Conservation (phyloP, 2,329 filamentous ascomycete species). For the Eurotiales sp. region DNA sequence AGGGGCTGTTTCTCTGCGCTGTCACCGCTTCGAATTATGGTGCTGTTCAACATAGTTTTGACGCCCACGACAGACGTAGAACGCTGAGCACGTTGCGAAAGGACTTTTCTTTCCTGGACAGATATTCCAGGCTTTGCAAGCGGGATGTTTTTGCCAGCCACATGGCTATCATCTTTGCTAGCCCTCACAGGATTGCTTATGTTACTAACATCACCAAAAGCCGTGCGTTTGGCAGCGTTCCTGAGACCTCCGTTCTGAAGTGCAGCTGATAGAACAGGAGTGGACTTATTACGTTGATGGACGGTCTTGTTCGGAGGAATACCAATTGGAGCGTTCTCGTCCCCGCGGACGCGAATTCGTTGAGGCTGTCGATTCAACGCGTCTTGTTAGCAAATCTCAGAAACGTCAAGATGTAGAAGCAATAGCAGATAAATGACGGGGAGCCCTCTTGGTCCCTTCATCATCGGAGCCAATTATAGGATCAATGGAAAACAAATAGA, state of each 20-base stretch:
- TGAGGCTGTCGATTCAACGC: slow-evolving; percentile 56
- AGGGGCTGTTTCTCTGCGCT: slow-evolving; percentile 31
- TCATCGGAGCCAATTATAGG: background rate
- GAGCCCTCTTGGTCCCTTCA: too few species aligned
- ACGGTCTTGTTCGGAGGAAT: slow-evolving; percentile 55
- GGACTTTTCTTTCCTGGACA: slow-evolving; percentile 41
- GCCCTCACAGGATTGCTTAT: slow-evolving; percentile 41
- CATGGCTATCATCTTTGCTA: slow-evolving; percentile 55
- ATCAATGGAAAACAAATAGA: background rate
- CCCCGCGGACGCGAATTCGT: slow-evolving; percentile 60
- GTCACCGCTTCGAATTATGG: slow-evolving; percentile 30
- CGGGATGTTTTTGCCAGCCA: slow-evolving; percentile 45
- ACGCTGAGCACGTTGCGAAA: slow-evolving; percentile 60
- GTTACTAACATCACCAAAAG: slow-evolving; percentile 81
- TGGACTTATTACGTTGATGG: slow-evolving; percentile 81
- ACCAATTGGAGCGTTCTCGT: slow-evolving; percentile 64
- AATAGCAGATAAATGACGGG: too few species aligned
- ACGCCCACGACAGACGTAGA: slow-evolving; percentile 43
- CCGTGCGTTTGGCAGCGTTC: slow-evolving; percentile 68
- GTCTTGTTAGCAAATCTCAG: slow-evolving; percentile 5
- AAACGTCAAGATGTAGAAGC: too few species aligned
- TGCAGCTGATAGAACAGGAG: slow-evolving; percentile 56
- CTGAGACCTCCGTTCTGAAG: slow-evolving; percentile 56
- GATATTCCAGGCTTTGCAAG: slow-evolving; percentile 28
- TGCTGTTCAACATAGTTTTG: slow-evolving; percentile 36